phyloP scores from a whole-genome alignment of 2,329 filamentous ascomycete genomes.

The Xylaria hypoxylon region DNA sequence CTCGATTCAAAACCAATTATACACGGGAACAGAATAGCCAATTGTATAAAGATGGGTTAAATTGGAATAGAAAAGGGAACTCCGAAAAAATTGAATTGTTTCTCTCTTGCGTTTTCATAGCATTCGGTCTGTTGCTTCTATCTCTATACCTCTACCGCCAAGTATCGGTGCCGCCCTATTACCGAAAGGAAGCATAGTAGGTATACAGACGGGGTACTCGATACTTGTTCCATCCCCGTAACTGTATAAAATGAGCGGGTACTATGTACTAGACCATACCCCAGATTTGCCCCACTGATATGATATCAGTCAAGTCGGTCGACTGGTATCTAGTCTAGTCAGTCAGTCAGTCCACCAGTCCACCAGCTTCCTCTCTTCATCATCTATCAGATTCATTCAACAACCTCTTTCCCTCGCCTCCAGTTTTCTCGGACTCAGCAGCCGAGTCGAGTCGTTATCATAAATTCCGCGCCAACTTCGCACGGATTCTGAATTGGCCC shows the following conservation, averaged over 20 bases:
- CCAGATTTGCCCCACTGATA: conserved; percentile 28
- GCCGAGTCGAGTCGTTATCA: conserved; percentile 3
- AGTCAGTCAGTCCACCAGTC: not conserved
- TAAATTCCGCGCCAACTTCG: not conserved
- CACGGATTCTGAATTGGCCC: not conserved
- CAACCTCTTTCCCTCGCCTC: no score
- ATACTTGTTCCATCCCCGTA: not conserved
- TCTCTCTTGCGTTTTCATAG: no score
- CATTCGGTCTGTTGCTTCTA: no score
- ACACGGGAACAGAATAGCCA: no score
- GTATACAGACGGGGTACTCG: not conserved
- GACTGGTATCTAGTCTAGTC: no score
- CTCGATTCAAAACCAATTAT: no score
- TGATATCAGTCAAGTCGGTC: not conserved
- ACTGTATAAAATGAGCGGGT: not conserved
- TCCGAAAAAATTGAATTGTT: no score
- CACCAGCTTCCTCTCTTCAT: not conserved
- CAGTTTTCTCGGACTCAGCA: not conserved
- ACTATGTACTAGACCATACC: conserved; percentile 15
- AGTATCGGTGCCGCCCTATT: no score
- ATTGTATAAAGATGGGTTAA: no score
- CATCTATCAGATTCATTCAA: not conserved
- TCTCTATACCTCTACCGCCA: not conserved
- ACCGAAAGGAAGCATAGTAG: no score
- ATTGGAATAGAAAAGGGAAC: no score